A percentile compares a stretch with the other conserved stretches of the same genome.
phyloP scores from a whole-genome alignment of 2,329 filamentous ascomycete species.

The Neonectria ditissima region DNA sequence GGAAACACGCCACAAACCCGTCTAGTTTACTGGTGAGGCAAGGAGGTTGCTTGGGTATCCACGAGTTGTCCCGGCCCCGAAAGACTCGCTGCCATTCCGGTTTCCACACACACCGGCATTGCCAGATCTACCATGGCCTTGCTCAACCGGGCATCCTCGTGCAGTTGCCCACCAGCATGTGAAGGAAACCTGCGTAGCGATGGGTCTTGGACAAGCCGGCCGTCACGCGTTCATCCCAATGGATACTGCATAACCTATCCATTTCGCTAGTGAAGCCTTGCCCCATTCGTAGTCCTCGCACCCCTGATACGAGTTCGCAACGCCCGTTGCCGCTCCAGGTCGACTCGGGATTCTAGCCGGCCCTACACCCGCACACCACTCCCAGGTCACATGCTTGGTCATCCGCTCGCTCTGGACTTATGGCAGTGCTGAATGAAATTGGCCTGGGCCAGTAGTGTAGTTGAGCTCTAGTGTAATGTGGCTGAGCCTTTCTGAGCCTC shows the following conservation, averaged over 20 bases:
- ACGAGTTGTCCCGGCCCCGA: slow-evolving; percentile 19
- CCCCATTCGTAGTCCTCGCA: slow-evolving; percentile 34
- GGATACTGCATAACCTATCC: slow-evolving; percentile 25
- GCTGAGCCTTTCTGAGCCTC: slow-evolving; percentile 14
- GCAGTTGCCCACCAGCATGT: slow-evolving; percentile 24
- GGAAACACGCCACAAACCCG: slow-evolving; percentile 18
- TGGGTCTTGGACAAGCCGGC: slow-evolving; percentile 30
- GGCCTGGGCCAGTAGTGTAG: slow-evolving; percentile 15
- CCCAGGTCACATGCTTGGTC: slow-evolving; percentile 38
- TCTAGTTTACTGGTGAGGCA: slow-evolving; percentile 1
- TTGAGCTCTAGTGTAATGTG: slow-evolving; percentile 27
- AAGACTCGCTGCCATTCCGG: neutral
- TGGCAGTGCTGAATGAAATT: slow-evolving; percentile 15
- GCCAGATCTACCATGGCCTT: neutral
- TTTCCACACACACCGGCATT: slow-evolving; percentile 8
- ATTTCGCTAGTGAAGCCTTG: slow-evolving; percentile 29
- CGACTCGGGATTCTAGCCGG: slow-evolving; percentile 28
- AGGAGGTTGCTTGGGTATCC: slow-evolving; percentile 6
- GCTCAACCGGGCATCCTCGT: slow-evolving; percentile 9
- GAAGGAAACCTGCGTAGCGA: slow-evolving; percentile 28
- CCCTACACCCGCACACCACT: slow-evolving; percentile 35
- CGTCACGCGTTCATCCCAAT: slow-evolving; percentile 35
- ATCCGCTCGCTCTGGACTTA: slow-evolving; percentile 25
- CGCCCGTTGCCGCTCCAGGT: slow-evolving; percentile 31
- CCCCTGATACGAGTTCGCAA: slow-evolving; percentile 38